phyloP scores from a whole-genome alignment of 2,329 filamentous ascomycete genomes.

The Diplodia sapinea region DNA sequence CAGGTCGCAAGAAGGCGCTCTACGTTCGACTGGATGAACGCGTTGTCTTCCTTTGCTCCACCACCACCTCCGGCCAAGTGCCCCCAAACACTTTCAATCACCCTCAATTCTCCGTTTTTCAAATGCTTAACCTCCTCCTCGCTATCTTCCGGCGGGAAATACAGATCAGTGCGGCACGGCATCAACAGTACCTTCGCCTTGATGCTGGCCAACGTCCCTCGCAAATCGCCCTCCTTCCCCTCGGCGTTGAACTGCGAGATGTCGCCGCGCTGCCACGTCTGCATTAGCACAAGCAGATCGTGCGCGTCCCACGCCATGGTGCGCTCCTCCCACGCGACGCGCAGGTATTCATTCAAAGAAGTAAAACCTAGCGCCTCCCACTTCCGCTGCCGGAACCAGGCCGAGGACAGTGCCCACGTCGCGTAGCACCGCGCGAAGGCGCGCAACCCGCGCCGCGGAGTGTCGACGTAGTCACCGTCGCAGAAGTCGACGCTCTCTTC shows the following conservation, averaged over 20 bases:
- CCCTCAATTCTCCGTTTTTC: constrained; percentile 40
- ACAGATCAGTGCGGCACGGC: constrained; percentile 50
- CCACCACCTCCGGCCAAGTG: constrained; percentile 50
- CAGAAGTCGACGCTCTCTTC: constrained; percentile 50
- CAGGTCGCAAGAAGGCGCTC: not conserved
- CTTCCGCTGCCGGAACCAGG: constrained; percentile 49
- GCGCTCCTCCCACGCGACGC: constrained; percentile 42
- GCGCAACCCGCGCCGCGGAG: constrained; percentile 35
- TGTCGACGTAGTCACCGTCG: constrained; percentile 13
- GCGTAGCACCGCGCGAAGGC: constrained; percentile 50
- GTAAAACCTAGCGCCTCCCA: constrained; percentile 45
- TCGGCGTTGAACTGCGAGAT: constrained; percentile 38
- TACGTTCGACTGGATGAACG: not conserved
- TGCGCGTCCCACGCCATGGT: constrained; percentile 43
- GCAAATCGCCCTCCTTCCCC: constrained; percentile 41
- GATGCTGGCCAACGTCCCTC: constrained; percentile 45
- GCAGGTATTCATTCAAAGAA: constrained; percentile 39
- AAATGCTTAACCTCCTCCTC: constrained; percentile 46
- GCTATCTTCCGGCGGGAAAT: constrained; percentile 50
- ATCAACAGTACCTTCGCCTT: constrained; percentile 48
- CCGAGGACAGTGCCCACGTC: constrained; percentile 50
- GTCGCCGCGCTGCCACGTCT: constrained; percentile 53
- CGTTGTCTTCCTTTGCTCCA: constrained; percentile 40
- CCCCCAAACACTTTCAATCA: constrained; percentile 50
- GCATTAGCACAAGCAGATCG: constrained; percentile 47